Evolutionary conservation across 164 flowering plant species (phyloP), one percentile per base, ranked within the genome.

Genomic region (Magnolia sinica): DNA sequence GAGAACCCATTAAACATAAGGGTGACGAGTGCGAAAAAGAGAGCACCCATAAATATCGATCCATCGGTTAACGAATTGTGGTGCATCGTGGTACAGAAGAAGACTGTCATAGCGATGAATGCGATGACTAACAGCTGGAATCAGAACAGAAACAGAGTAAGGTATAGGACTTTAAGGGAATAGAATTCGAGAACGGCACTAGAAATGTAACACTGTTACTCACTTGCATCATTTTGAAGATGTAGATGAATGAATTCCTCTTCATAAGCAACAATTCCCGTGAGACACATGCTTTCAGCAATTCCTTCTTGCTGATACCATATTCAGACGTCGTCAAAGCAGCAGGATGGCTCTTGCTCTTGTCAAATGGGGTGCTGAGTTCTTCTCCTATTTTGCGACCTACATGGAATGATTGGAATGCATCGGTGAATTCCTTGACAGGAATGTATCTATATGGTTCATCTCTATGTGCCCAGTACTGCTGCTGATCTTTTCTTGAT

Each of bases 401-500:
- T 52, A 87, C 70, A 67, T 88, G 89, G 74, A 88, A 89, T 55
- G 85, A 85, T 52, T 87, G 88, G 78, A 86, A 88, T 51, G 91
- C 87, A 70, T 91, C 88, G 1, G 87, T 37, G 73, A 91, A 89
- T 79, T 91, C 89, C 68, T 63, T 81, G 4, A 65, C 86, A 1
- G 90, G 68, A 10, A 91, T 76, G 78, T 82, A 89, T 18, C 61
- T 81, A 50, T 89, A 87, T 59, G 88, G 85, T 72, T 82, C 81
- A 7, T 87, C 87, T 73, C 31, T 79, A 1, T 23, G 18, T 51
- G 76, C 83, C 91, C 92, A 89, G 77, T 91, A 91, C 74, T 88
- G 92, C 76, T 82, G 82, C 75, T 91, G 95, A 83, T 91, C 95
- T 82, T 89, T 89, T 78, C 83, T 86, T 74, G 94, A 91, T 50